Evolutionary conservation across 2,329 filamentous ascomycete species (phyloP), one percentile per base, ranked within the genome.

Genomic region (Zarea fungicola): DNA sequence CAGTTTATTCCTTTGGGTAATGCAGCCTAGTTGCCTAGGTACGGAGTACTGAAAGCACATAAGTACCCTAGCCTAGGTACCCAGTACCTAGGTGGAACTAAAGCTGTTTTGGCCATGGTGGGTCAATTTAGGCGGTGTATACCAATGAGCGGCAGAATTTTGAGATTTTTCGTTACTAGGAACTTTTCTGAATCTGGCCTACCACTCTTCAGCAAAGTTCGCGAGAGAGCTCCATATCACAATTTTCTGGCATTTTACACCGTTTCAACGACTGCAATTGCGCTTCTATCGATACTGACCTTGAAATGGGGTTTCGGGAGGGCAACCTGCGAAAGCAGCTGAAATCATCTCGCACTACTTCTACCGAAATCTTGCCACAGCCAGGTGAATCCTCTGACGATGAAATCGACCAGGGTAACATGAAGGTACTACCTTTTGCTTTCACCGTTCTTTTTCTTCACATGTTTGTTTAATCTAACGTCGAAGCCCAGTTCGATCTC

Each of bases 401-500:
- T n/a, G 52, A 53, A 22, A 55, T 54, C 10, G 51, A 7, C 13
- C 28, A 47, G 8, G 11, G 36, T 11, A 21, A 36, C 35, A 13
- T 48, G n/a, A 48, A 48, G 45, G 45, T 48, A 16, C 28, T 6
- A n/a, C 28, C 23, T 4, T 18, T 26, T n/a, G 4, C 5, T 21
- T 16, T 7, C 18, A 23, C 23, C 18, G 6, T 31, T 23, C n/a
- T 6, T 2, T 19, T 32, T 10, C 35, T 26, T 14, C 2, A 47
- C 36, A 16, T 39, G n/a, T 14, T 13, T 13, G 10, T 6, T 18
- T 26, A 26, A n/a, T n/a, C n/a, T n/a, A n/a, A n/a, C n/a, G n/a
- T n/a, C n/a, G n/a, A n/a, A n/a, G n/a, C n/a, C n/a, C 57, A 77
- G 72, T 62, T 78, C 57, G 75, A 83, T 56, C 67, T 77, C 51